Conservation (phyloP, 495 filamentous ascomycete species). For the Aspergillus biplanus region DNA sequence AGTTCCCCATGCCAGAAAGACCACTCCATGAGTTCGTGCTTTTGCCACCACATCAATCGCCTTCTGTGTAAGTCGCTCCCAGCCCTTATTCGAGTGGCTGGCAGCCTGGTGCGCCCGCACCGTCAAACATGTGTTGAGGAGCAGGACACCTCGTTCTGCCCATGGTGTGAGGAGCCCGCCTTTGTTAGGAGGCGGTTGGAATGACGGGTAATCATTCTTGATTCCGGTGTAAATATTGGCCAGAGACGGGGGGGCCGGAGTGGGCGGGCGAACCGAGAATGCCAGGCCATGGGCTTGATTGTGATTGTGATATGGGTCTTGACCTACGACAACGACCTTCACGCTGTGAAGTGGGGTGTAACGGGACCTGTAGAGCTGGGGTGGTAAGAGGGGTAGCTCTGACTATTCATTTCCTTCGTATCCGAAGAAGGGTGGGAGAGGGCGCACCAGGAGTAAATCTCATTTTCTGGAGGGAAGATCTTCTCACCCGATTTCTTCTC, state of each 20-base stretch:
- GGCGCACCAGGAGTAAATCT: constrained; percentile 91
- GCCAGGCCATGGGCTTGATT: constrained; percentile 96
- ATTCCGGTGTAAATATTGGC: constrained; percentile 89
- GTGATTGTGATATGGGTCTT: constrained; percentile 94
- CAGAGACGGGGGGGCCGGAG: constrained; percentile 82
- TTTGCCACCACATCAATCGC: constrained; percentile 85
- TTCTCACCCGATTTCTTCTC: constrained; percentile 74
- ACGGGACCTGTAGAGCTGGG: constrained; percentile 64
- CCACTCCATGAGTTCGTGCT: constrained; percentile 75
- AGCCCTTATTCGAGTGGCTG: constrained; percentile 79
- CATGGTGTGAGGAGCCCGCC: constrained; percentile 85
- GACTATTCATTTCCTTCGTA: neutral
- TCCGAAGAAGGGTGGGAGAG: neutral
- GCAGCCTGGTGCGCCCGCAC: constrained; percentile 86
- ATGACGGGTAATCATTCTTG: constrained; percentile 83
- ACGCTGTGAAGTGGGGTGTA: constrained; percentile 86
- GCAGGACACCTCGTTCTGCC: constrained; percentile 87
- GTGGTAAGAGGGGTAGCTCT: neutral
- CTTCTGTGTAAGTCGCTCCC: constrained; percentile 90
- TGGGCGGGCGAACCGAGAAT: constrained; percentile 92
- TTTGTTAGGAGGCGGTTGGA: constrained; percentile 71
- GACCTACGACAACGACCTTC: constrained; percentile 87
- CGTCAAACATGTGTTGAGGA: constrained; percentile 92
- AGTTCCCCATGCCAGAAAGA: constrained; percentile 91
- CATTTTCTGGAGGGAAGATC: constrained; percentile 81